phyloP scores from a whole-genome alignment of 257 asterid genomes.

The Fraxinus americana region DNA sequence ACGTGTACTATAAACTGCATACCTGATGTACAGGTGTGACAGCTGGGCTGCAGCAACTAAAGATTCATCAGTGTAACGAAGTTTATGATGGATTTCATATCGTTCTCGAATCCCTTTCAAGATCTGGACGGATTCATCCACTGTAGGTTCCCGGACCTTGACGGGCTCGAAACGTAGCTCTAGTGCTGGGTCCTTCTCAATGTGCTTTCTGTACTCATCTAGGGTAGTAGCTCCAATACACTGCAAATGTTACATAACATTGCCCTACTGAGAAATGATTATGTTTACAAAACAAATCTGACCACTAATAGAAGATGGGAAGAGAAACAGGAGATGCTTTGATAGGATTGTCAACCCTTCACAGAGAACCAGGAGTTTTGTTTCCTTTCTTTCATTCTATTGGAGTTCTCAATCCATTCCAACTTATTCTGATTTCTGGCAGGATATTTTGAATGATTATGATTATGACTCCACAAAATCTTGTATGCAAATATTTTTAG shows the following conservation, averaged over 20 bases:
- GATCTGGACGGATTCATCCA: constrained; percentile 90
- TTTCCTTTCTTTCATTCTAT: background rate
- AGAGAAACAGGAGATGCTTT: background rate
- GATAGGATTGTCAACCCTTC: background rate
- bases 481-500: background rate
- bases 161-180: constrained; percentile 96
- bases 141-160: constrained; percentile 92
- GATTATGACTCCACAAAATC: background rate
- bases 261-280: background rate
- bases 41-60: constrained; percentile 85
- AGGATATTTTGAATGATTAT: background rate
- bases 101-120: constrained; percentile 85
- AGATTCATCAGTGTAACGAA: constrained; percentile 87
- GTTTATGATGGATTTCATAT: constrained; percentile 95
- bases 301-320: background rate
- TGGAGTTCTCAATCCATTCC: background rate
- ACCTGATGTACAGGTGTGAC: constrained; percentile 93
- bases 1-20: background rate
- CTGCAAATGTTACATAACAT: constrained; percentile 38
- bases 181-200: constrained; percentile 93
- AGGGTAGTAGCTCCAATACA: constrained; percentile 97
- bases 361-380: background rate
- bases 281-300: background rate
- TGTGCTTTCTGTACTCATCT: constrained; percentile 86
- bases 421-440: background rate